Conservation (phyloP, 306 rosid genomes). For the Quercus dentata region DNA sequence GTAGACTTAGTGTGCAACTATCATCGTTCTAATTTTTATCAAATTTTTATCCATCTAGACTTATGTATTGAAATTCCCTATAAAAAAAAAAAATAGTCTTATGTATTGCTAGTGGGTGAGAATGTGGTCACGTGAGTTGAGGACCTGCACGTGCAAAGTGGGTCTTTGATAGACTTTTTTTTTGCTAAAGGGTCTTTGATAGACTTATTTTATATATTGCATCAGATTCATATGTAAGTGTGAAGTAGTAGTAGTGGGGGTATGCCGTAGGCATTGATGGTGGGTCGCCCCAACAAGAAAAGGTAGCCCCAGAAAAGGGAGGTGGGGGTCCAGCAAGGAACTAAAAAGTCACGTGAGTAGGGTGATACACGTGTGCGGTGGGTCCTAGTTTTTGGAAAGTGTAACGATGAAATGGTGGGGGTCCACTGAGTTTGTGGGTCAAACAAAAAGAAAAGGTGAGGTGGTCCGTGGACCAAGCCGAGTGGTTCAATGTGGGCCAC, state of each 20-base stretch:
- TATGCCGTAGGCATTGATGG: neutral
- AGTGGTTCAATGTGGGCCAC: slow-evolving; percentile 45
- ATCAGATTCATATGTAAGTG: too few species aligned
- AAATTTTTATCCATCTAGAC: too few species aligned
- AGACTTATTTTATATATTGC: too few species aligned
- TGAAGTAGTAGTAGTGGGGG: too few species aligned
- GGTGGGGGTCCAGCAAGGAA: neutral
- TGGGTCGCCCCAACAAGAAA: neutral
- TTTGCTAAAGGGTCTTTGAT: neutral
- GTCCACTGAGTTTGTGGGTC: slow-evolving; percentile 8
- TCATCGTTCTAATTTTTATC: too few species aligned
- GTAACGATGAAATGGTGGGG: neutral
- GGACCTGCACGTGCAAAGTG: neutral
- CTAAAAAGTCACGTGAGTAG: slow-evolving; percentile 7
- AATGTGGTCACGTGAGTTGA: too few species aligned
- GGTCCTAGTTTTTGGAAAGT: neutral
- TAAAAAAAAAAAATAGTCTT: too few species aligned
- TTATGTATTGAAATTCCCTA: too few species aligned
- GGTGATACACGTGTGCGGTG: slow-evolving; percentile 4
- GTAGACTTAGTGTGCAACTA: too few species aligned
- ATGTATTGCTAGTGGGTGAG: too few species aligned
- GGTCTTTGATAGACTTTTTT: neutral
- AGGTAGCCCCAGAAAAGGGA: neutral
- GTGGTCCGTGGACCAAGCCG: slow-evolving; percentile 36
- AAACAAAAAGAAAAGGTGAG: slow-evolving; percentile 12